Evolutionary conservation across 352 stramenopile species (phyloP).

Genomic region (Pythium brassicae): DNA sequence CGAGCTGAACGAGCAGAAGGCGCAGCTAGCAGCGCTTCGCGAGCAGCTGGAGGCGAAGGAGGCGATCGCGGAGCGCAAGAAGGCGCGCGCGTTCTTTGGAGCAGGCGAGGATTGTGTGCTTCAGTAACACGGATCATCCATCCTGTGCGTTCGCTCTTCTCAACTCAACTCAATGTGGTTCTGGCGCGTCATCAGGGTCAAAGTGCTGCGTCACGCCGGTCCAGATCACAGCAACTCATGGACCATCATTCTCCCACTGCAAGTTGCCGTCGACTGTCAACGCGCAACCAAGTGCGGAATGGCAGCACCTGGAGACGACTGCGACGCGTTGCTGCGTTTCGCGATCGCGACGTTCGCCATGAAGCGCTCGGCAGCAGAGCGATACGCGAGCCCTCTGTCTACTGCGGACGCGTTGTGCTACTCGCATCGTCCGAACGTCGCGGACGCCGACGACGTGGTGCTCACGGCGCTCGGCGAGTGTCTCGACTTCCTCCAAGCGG

Average conservation of each 20-base stretch:
- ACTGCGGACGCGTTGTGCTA: background rate
- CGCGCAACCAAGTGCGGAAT: background rate
- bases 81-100: conserved; percentile 32
- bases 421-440: background rate
- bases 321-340: conserved; percentile 23
- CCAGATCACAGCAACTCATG: no score
- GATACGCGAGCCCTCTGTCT: no score
- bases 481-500: conserved; percentile 2
- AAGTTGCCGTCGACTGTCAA: no score
- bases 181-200: no score
- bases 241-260: background rate
- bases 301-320: background rate
- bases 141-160: background rate
- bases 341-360: conserved; percentile 27
- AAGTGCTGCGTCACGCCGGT: no score
- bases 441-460: background rate
- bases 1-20: conserved; percentile 47
- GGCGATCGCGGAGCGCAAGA: conserved; percentile 30
- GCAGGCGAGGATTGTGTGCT: conserved; percentile 52
- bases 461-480: conserved; percentile 6
- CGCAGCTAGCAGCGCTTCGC: conserved; percentile 37
- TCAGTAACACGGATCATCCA: conserved; percentile 18
- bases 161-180: no score
- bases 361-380: conserved; percentile 1
- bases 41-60: conserved; percentile 56